phyloP scores from a whole-genome alignment of 495 filamentous ascomycete species.

The Apodospora peruviana region DNA sequence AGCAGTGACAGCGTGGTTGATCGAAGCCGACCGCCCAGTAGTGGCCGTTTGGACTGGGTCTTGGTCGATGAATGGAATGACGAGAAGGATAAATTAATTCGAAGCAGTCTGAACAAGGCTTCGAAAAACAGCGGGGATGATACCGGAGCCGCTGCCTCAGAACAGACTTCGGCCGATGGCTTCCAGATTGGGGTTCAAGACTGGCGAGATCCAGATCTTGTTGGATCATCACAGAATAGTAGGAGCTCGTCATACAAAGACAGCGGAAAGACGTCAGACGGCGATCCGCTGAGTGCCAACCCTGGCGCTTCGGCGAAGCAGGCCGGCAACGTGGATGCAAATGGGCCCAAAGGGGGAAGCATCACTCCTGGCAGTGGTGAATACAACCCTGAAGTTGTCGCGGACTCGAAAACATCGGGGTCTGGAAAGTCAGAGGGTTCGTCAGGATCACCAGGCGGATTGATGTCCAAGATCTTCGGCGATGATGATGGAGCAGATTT shows the following conservation, averaged over 20 bases:
- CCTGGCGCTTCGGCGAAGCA: conserved; percentile 8
- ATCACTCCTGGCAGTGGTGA: conserved; percentile 76
- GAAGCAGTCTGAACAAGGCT: conserved; percentile 28
- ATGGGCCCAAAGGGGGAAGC: conserved; percentile 56
- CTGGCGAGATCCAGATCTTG: conserved; percentile 82
- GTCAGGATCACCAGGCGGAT: conserved; percentile 19
- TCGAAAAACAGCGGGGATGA: conserved; percentile 21
- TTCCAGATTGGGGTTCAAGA: conserved; percentile 93
- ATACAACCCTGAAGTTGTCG: conserved; percentile 40
- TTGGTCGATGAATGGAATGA: conserved; percentile 63
- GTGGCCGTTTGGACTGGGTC: conserved; percentile 78
- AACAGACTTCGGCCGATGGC: conserved; percentile 48
- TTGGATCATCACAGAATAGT: conserved; percentile 29
- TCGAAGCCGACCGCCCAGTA: conserved; percentile 69
- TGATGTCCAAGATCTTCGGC: conserved; percentile 43
- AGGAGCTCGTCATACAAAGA: conserved; percentile 7
- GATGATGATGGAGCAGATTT: conserved; percentile 34
- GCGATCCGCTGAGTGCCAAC: conserved; percentile 4
- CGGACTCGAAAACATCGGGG: conserved; percentile 17
- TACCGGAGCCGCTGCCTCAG: conserved; percentile 11
- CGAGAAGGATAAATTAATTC: conserved; percentile 35
- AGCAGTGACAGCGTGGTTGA: conserved; percentile 33
- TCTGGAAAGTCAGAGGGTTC: conserved; percentile 16
- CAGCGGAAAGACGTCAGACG: conserved; percentile 2
- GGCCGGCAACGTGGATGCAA: too few relatives aligned